Percentiles rank a stretch among this genome's conserved stretches.
Conservation (phyloP, 768 basidiomycete species). For the Collybia sordida region DNA sequence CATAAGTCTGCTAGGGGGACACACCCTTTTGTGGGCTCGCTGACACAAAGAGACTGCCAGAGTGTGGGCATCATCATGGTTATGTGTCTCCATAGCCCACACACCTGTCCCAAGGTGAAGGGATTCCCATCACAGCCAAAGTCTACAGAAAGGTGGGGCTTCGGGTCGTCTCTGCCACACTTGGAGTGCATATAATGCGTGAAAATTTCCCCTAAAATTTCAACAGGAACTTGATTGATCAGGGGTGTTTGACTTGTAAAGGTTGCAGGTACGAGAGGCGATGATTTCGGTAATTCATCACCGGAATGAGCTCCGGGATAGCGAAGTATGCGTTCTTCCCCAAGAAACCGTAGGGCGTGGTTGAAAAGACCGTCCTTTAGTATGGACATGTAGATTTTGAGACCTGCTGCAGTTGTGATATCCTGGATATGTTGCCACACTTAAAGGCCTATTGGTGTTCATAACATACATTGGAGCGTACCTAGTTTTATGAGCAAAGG, state of each 20-base stretch:
- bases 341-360: background rate
- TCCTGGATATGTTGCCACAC: background rate
- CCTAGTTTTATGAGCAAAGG: no score
- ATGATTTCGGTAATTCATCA: background rate
- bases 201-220: conserved; percentile 3
- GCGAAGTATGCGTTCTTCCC: background rate
- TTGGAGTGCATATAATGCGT: background rate
- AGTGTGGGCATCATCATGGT: conserved; percentile 8
- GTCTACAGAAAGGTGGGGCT: background rate
- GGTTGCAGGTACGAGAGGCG: background rate
- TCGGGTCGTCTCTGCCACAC: background rate
- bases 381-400: no score
- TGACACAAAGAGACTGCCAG: conserved; percentile 15
- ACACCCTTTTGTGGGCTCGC: conserved; percentile 6
- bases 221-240: background rate
- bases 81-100: conserved; percentile 16
- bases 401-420: background rate
- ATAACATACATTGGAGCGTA: no score
- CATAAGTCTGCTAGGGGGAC: conserved; percentile 7
- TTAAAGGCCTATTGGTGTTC: background rate
- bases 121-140: conserved; percentile 5
- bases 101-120: conserved; percentile 17
- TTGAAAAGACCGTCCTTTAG: no score
- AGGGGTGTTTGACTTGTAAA: background rate
- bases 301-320: background rate